Conservation (phyloP, 306 rosid genomes). For the Fagus sylvatica region DNA sequence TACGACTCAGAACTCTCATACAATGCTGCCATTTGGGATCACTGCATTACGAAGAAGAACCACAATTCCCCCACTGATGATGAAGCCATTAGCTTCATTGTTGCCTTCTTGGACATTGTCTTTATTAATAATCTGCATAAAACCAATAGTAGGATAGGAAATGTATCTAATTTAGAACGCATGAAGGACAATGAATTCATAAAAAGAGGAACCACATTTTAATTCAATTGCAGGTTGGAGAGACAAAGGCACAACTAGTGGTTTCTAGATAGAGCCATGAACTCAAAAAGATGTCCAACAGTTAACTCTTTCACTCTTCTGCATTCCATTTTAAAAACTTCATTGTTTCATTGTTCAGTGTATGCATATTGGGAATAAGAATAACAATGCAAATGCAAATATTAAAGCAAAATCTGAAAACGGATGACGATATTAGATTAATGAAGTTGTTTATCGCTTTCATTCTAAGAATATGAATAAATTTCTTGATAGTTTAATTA, state of each 20-base stretch:
- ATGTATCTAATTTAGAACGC: neutral
- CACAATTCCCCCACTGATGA: constrained; percentile 38
- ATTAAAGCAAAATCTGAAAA: neutral
- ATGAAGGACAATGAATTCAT: neutral
- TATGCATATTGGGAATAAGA: neutral
- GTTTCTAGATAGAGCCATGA: no score
- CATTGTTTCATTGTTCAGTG: no score
- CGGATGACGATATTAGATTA: no score
- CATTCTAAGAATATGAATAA: neutral
- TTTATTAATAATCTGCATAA: constrained; percentile 40
- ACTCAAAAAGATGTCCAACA: neutral
- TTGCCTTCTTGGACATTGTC: constrained; percentile 37
- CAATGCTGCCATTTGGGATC: constrained; percentile 29
- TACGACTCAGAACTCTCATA: constrained; percentile 13
- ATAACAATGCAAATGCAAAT: neutral
- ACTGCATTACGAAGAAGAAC: constrained; percentile 32
- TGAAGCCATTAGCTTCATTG: constrained; percentile 32
- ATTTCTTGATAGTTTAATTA: neutral
- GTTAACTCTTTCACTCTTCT: neutral
- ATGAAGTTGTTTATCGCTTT: no score
- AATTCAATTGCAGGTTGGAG: neutral
- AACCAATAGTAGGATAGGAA: neutral
- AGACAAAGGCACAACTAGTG: no score
- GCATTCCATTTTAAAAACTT: neutral
- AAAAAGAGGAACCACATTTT: neutral